Conservation (phyloP, 2,329 filamentous ascomycete genomes). For the Cordyceps militaris region DNA sequence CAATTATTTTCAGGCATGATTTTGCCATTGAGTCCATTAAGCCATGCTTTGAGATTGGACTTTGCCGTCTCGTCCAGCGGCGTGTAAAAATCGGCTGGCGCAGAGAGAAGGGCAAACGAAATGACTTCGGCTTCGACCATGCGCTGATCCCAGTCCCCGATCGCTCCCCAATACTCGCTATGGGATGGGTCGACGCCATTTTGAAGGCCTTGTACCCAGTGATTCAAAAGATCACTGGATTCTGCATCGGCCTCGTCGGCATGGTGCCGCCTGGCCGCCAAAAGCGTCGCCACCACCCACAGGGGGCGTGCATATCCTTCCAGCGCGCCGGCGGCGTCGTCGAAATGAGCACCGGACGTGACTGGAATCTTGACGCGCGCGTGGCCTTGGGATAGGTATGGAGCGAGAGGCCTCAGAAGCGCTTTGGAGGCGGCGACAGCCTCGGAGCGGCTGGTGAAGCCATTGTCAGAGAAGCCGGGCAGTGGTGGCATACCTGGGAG, state of each 20-base stretch:
- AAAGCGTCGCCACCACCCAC: slow-evolving; percentile 27
- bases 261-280: slow-evolving; percentile 29
- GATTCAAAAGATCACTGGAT: slow-evolving; percentile 13
- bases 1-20: slow-evolving; percentile 43
- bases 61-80: slow-evolving; percentile 24
- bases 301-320: slow-evolving; percentile 38
- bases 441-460: slow-evolving; percentile 28
- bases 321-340: slow-evolving; percentile 37
- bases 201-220: slow-evolving; percentile 27
- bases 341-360: slow-evolving; percentile 34
- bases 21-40: slow-evolving; percentile 35
- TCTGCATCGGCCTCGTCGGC: not conserved
- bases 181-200: slow-evolving; percentile 27
- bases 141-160: slow-evolving; percentile 39
- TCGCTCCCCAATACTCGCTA: slow-evolving; percentile 40
- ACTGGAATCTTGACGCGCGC: slow-evolving; percentile 31
- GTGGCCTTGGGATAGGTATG: slow-evolving; percentile 27
- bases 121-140: slow-evolving; percentile 50
- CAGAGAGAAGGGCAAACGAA: slow-evolving; percentile 39
- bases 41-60: slow-evolving; percentile 33
- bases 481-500: slow-evolving; percentile 28
- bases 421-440: slow-evolving; percentile 28
- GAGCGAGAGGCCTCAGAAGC: slow-evolving; percentile 26
- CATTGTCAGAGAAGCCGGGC: slow-evolving; percentile 35
- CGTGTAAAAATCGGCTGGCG: slow-evolving; percentile 31